Conservation (phyloP, 345 rosid species). For the Melastoma malabathricum region DNA sequence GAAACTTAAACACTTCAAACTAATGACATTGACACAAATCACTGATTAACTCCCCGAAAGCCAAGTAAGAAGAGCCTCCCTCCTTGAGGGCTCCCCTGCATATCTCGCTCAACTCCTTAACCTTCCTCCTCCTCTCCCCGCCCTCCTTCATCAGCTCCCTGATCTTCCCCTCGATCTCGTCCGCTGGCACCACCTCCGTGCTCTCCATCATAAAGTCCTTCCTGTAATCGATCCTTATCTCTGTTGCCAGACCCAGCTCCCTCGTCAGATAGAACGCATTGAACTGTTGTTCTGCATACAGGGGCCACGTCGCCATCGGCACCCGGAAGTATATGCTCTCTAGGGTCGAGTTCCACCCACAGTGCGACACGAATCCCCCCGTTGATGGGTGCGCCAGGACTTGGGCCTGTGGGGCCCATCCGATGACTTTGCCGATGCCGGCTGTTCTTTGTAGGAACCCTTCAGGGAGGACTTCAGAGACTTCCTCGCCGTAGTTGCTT, state of each 20-base stretch:
- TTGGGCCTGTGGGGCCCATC: conserved; percentile 40
- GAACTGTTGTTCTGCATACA: conserved; percentile 36
- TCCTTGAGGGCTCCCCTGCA: conserved; percentile 21
- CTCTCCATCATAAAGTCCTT: neutral
- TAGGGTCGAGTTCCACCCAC: conserved; percentile 48
- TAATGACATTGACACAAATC: conserved; percentile 7
- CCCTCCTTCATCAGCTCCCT: conserved; percentile 26
- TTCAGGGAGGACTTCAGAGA: conserved; percentile 23
- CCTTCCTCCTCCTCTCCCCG: conserved; percentile 18
- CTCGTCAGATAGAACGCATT: conserved; percentile 35
- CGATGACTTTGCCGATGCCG: conserved; percentile 28
- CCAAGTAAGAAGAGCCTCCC: conserved; percentile 35
- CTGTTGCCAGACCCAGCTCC: conserved; percentile 29
- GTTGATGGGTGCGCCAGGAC: conserved; percentile 12
- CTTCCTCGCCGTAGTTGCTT: conserved; percentile 9
- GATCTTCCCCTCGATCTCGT: conserved; percentile 30
- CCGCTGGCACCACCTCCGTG: conserved; percentile 5
- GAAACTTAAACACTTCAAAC: too few relatives aligned
- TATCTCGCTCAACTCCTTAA: conserved; percentile 16
- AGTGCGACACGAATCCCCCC: conserved; percentile 38
- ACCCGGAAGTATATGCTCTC: conserved; percentile 50
- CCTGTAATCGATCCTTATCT: conserved; percentile 7
- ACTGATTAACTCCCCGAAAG: conserved; percentile 15
- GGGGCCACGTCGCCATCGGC: conserved; percentile 40
- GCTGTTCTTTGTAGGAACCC: conserved; percentile 38